Conservation (phyloP, 768 basidiomycete species). For the Antrodiella citrinella region DNA sequence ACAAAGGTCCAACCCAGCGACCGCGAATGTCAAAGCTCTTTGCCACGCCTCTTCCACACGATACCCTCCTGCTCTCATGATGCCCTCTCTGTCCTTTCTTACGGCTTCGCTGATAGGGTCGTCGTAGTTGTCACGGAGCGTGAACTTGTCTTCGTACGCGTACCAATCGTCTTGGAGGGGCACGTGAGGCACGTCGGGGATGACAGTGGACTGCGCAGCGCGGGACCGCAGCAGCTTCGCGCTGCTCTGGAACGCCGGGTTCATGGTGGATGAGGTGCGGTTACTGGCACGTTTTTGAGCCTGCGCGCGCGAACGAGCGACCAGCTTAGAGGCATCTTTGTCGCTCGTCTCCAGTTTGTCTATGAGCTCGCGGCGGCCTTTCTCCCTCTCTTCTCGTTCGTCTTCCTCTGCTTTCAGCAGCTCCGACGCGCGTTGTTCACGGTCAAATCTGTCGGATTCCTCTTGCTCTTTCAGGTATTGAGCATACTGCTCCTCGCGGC, state of each 20-base stretch:
- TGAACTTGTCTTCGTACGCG: conserved; percentile 63
- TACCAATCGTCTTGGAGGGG: conserved; percentile 73
- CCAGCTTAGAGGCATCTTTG: conserved; percentile 59
- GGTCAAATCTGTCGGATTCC: conserved; percentile 66
- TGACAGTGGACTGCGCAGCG: conserved; percentile 53
- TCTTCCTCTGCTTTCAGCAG: conserved; percentile 63
- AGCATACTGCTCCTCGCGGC: conserved; percentile 72
- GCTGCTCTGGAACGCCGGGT: conserved; percentile 13
- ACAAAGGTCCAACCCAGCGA: conserved; percentile 61
- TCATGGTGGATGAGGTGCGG: conserved; percentile 31
- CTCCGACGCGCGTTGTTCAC: conserved; percentile 60
- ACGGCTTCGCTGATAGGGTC: conserved; percentile 74
- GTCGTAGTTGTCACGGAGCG: conserved; percentile 48
- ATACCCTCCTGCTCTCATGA: conserved; percentile 81
- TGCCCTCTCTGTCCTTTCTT: conserved; percentile 64
- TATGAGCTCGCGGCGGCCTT: conserved; percentile 65
- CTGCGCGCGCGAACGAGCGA: conserved; percentile 60
- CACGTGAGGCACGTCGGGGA: conserved; percentile 77
- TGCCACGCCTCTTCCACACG: conserved; percentile 80
- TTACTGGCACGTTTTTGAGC: conserved; percentile 55
- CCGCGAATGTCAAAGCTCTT: conserved; percentile 64
- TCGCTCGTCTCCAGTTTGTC: conserved; percentile 74
- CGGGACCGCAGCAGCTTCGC: conserved; percentile 48
- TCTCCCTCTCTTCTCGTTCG: conserved; percentile 69
- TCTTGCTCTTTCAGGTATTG: conserved; percentile 71